Conservation (phyloP, 345 rosid species). For the Pseudoturritis turrita region DNA sequence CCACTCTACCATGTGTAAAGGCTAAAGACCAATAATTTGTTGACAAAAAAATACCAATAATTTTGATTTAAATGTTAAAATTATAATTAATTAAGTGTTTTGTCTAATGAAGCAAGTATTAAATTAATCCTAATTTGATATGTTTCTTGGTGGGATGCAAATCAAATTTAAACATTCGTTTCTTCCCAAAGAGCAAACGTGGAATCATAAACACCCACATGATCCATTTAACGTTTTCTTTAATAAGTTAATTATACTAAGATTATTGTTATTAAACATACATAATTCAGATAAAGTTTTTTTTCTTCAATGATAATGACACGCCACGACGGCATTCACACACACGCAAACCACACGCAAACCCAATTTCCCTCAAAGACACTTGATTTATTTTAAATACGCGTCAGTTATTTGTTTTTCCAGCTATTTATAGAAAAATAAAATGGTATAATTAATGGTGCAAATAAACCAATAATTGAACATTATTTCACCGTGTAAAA, state of each 20-base stretch:
- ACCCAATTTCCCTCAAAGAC: background rate
- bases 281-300: background rate
- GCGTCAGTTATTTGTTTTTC: background rate
- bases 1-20: conserved; percentile 13
- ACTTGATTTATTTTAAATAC: background rate
- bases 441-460: background rate
- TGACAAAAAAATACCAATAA: conserved; percentile 1
- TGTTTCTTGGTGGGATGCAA: conserved; percentile 36
- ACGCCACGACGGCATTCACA: conserved; percentile 34
- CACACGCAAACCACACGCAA: conserved; percentile 29
- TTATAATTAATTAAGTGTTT: conserved; percentile 14
- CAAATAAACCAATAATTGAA: conserved; percentile 5
- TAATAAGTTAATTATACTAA: background rate
- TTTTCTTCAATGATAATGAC: background rate
- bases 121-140: conserved; percentile 20
- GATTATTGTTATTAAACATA: background rate
- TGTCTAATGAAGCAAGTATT: conserved; percentile 32
- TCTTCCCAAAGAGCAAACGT: conserved; percentile 29
- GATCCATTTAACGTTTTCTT: conserved; percentile 11
- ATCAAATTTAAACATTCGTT: conserved; percentile 6
- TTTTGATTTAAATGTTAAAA: background rate
- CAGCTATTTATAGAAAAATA: background rate
- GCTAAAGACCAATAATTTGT: conserved; percentile 8
- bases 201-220: conserved; percentile 26
- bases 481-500: background rate